Evolutionary conservation across 1,284 basidiomycete species (phyloP), one percentile per base, ranked within the genome.

Genomic region (Tremellales sp.): DNA sequence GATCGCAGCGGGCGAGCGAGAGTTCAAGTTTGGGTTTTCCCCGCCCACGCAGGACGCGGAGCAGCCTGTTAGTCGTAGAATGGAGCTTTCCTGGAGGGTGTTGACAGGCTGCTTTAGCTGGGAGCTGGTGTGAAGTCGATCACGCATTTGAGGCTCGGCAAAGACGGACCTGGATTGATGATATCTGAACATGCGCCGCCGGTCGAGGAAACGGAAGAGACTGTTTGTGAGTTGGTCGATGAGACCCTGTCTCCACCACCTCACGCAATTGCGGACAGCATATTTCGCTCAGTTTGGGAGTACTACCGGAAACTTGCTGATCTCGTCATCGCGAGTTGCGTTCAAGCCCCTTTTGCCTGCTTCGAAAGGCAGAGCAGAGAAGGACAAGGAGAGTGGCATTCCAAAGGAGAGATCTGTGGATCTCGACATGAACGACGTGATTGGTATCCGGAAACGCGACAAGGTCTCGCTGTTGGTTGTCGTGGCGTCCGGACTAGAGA

Each of bases 261-360:
- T 10, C 19, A 13, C 6, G 18, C 24, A 16, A 22, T 19, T 27
- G 25, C 10, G n/a, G 21, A 24, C 27, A 45, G 44, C 48, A 10
- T 50, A 46, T 27, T 47, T 50, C 25, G 48, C 48, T 14, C 48
- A 50, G 24, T 42, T 46, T 27, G 32, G 39, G n/a, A 14, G 45
- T 3, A 31, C 27, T 7, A 43, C 48, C 5, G 48, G 48, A 3
- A 50, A 36, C 18, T 28, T 50, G 3, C 5, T 25, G 25, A 40
- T 50, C n/a, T 46, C 44, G 14, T 18, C 48, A 22, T 14, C 18
- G 14, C 27, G 18, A 16, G 25, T 50, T 6, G n/a, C n/a, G 18
- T 50, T 50, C 39, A 28, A 31, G 13, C 44, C 48, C 8, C 39
- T 50, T 18, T 33, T 50, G 7, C 38, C 48, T n/a, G 6, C 18